Evolutionary conservation across 495 filamentous ascomycete species (phyloP), one percentile per base, ranked within the genome.

Genomic region (Aspergillus sparsus): DNA sequence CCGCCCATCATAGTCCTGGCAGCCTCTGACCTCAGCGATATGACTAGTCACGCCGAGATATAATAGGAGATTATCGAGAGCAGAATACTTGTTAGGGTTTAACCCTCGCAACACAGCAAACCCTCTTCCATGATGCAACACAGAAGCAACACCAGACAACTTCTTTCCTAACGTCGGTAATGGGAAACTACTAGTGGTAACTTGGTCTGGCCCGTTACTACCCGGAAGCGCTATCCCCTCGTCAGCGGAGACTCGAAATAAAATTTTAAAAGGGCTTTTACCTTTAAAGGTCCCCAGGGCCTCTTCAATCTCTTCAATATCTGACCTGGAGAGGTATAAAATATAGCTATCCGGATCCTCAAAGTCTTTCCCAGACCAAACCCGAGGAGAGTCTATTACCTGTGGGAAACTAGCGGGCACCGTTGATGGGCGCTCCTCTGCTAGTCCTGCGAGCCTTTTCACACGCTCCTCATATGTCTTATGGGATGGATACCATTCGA

Each of bases 31-130:
- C 6, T 71, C 68, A 0, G 78, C 85, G 32, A 89, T 72, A 53
- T 89, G 80, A 7, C 80, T 77, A 0, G 85, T 84, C 2, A 89
- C 65, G 0, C 87, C 87, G 3, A 80, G 69, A 49, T 87, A 89
- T 60, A 89, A 82, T 61, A 85, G 79, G 33, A 85, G 65, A 56
- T 82, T 84, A 16, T 87, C 80, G 45, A 80, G 75, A 11, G 73
- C 72, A 0, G 74, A 68, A 60, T 85, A 72, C 6, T 65, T 58
- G 49, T 76, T 69, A 0, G 80, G 69, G 0, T 69, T 70, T 5
- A 87, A 63, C 3, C 85, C 85, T 6, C 81, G 77, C 2, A 88
- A 60, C 4, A 88, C 82, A 41, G 78, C 76, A 72, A 87, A 87
- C 2, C 85, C 84, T 33, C 75, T 76, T 6, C 82, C 83, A 37